Conservation (phyloP, 2,329 filamentous ascomycete species). For the Fusarium sp. region DNA sequence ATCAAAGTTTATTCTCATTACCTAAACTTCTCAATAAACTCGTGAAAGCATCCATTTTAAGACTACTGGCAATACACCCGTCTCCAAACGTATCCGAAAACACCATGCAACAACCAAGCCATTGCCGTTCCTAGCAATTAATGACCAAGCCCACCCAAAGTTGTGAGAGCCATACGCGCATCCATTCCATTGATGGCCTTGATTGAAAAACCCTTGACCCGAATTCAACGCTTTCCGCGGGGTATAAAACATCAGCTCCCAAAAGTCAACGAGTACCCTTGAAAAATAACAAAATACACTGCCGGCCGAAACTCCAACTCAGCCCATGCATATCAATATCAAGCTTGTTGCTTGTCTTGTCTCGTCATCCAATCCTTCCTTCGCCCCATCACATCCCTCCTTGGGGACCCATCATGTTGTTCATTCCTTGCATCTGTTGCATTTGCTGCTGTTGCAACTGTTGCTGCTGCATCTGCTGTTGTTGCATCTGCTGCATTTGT, state of each 20-base stretch:
- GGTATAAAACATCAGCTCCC: conserved; percentile 46
- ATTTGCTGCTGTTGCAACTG: conserved; percentile 46
- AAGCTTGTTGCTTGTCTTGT: conserved; percentile 19
- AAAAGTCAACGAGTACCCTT: conserved; percentile 29
- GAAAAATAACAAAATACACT: conserved; percentile 19
- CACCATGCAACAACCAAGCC: conserved; percentile 31
- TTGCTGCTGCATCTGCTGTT: conserved; percentile 28
- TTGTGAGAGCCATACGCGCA: conserved; percentile 1
- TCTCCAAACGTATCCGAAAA: conserved; percentile 28
- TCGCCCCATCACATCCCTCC: conserved; percentile 54
- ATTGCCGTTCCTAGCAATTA: conserved; percentile 17
- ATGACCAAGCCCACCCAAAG: conserved; percentile 19
- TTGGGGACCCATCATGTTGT: conserved; percentile 62
- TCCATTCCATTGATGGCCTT: conserved; percentile 4
- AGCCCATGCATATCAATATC: conserved; percentile 15
- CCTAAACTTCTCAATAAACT: background rate
- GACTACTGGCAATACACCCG: conserved; percentile 13
- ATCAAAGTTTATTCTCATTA: background rate
- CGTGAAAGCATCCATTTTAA: background rate
- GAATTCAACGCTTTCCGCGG: conserved; percentile 42
- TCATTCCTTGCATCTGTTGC: conserved; percentile 44
- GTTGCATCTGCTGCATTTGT: conserved; percentile 40
- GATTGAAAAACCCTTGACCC: conserved; percentile 31
- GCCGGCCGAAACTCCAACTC: conserved; percentile 35
- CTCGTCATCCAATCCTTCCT: conserved; percentile 1